phyloP scores from a whole-genome alignment of 2,329 filamentous ascomycete genomes.

The Truncatella angustata region DNA sequence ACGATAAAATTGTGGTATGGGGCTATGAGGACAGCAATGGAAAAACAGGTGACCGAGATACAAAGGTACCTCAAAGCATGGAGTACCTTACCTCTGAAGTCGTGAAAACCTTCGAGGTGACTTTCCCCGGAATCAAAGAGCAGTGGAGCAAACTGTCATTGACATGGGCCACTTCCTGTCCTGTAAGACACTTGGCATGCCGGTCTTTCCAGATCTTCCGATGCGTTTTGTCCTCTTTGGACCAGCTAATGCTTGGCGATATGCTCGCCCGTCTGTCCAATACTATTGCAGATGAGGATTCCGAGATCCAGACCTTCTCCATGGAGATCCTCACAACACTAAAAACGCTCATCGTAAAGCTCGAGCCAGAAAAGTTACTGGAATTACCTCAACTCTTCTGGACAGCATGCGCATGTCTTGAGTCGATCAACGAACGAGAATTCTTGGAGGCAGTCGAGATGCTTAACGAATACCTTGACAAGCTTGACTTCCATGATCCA shows the following conservation, averaged over 20 bases:
- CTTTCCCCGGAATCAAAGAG: slow-evolving; percentile 83
- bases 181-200: slow-evolving; percentile 90
- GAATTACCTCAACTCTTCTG: slow-evolving; percentile 96
- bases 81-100: slow-evolving; percentile 77
- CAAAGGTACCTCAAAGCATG: slow-evolving; percentile 86
- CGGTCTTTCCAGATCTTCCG: slow-evolving; percentile 97
- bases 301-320: slow-evolving; percentile 93
- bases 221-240: slow-evolving; percentile 85
- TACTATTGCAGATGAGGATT: slow-evolving; percentile 92
- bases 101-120: slow-evolving; percentile 79
- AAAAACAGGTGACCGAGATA: slow-evolving; percentile 68
- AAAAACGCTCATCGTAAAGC: slow-evolving; percentile 83
- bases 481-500: slow-evolving; percentile 74
- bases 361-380: slow-evolving; percentile 75
- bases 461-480: slow-evolving; percentile 81
- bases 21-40: slow-evolving; percentile 90
- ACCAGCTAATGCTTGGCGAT: slow-evolving; percentile 92
- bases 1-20: slow-evolving; percentile 86
- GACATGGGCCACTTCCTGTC: slow-evolving; percentile 95
- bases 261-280: slow-evolving; percentile 96
- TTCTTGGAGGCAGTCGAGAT: slow-evolving; percentile 90
- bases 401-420: slow-evolving; percentile 93
- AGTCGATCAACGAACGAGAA: slow-evolving; percentile 94
- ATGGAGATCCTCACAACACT: slow-evolving; percentile 97
- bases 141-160: slow-evolving; percentile 88